Conservation (phyloP, 2,329 filamentous ascomycete species). For the Grosmannia huntii region DNA sequence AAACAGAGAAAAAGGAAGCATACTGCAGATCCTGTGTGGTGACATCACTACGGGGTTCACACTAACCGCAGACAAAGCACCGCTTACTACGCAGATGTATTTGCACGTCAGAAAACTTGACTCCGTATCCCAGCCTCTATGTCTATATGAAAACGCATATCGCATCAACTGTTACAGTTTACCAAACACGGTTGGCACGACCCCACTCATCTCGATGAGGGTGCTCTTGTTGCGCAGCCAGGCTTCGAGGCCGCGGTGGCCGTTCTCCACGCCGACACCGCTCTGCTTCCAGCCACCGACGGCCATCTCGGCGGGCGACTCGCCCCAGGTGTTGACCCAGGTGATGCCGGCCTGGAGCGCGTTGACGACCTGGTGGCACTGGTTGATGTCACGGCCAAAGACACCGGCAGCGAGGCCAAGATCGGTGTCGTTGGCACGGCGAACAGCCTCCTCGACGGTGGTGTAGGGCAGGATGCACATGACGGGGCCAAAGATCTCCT, state of each 20-base stretch:
- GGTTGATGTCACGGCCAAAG: constrained; percentile 62
- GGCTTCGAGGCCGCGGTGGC: constrained; percentile 61
- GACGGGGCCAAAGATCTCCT: constrained; percentile 85
- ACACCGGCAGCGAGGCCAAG: constrained; percentile 76
- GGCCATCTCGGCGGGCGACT: constrained; percentile 81
- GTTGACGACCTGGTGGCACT: constrained; percentile 58
- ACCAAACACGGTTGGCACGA: constrained; percentile 58
- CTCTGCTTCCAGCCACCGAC: constrained; percentile 90
- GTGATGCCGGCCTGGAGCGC: constrained; percentile 74
- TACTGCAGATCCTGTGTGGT: background rate
- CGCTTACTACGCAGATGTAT: too few species aligned
- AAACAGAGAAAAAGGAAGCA: background rate
- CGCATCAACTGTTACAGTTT: constrained; percentile 31
- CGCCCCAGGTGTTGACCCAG: constrained; percentile 92
- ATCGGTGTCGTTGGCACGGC: constrained; percentile 62
- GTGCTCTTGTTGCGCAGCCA: constrained; percentile 86
- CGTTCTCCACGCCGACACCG: constrained; percentile 79
- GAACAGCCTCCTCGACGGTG: constrained; percentile 54
- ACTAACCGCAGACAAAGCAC: too few species aligned
- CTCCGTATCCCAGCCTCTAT: too few species aligned
- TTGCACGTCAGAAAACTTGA: too few species aligned
- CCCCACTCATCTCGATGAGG: constrained; percentile 66
- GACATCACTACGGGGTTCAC: background rate
- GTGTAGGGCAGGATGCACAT: constrained; percentile 70
- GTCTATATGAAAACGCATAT: too few species aligned